Evolutionary conservation across 495 filamentous ascomycete species (phyloP), one percentile per base, ranked within the genome.

Genomic region (Neurospora intermedia): DNA sequence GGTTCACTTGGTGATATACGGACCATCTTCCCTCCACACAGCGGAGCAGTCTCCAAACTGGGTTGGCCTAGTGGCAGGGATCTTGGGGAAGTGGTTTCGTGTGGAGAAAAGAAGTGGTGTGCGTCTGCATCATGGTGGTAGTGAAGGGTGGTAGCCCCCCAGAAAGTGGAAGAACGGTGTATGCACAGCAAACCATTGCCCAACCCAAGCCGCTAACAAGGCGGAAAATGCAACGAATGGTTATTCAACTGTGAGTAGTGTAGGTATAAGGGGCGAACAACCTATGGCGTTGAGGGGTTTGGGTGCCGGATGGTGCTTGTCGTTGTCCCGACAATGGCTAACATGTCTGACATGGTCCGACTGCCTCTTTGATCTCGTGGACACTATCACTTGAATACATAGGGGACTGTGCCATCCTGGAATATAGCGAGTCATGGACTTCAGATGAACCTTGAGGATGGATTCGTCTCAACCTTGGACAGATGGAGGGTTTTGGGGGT

Each of bases 1-100:
- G 79, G 74, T 73, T 74, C 74, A 73, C 71, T 73, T 76, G 76
- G 76, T 77, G 77, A 81, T 81, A 81, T 81, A 81, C 78, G 79
- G 79, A 66, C 75, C 74, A 76, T 73, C 43, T 75, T 76, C n/a
- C 71, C 69, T 62, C 71, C 71, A 76, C 72, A 74, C 48, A 73
- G 73, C 75, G 48, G 69, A 74, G 75, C 71, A 69, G 48, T 46
- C 46, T 18, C 70, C 48, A 69, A 73, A 75, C 73, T 76, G 72
- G 79, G 79, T 76, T 79, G 43, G 76, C 70, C 73, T 72, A 75
- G 75, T 66, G 74, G 74, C 79, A 79, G 78, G 79, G 79, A 75
- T 74, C 43, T n/a, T 48, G 4, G 71, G 72, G 40, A 72, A 74
- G 48, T 72, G 74, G 78, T 77, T 73, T 70, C 74, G 79, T 66